phyloP scores from a whole-genome alignment of 2,329 filamentous ascomycete genomes.

The Lithohypha guttulata region DNA sequence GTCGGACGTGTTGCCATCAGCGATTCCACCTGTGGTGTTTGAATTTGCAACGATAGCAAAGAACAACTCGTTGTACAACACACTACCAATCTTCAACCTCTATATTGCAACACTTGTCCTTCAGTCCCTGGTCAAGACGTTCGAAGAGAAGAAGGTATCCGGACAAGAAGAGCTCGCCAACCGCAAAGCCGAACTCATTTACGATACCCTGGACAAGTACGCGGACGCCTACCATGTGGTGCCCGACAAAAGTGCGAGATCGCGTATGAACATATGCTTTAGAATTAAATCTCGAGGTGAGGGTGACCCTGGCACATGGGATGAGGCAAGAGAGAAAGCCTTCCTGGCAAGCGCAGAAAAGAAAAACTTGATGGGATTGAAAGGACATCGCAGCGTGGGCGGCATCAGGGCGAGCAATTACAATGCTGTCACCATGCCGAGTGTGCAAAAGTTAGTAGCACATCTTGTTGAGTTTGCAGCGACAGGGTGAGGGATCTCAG shows the following conservation, averaged over 20 bases:
- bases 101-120: conserved; percentile 87
- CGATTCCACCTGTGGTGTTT: conserved; percentile 59
- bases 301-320: conserved; percentile 34
- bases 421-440: conserved; percentile 59
- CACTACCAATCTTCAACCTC: conserved; percentile 86
- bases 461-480: conserved; percentile 45
- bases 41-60: conserved; percentile 77
- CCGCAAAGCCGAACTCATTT: conserved; percentile 67
- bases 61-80: conserved; percentile 95
- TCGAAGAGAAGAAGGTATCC: conserved; percentile 55
- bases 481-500: too few relatives aligned
- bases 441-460: conserved; percentile 32
- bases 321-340: conserved; percentile 52
- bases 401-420: conserved; percentile 84
- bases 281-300: conserved; percentile 44
- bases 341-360: conserved; percentile 66
- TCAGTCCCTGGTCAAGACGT: conserved; percentile 56
- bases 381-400: conserved; percentile 78
- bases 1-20: conserved; percentile 47
- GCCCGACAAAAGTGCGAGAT: conserved; percentile 63
- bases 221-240: conserved; percentile 62
- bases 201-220: conserved; percentile 63
- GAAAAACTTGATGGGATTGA: conserved; percentile 63
- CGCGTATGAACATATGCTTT: conserved; percentile 94
- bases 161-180: conserved; percentile 66